A percentile compares a stretch with the other conserved stretches of the same genome.
phyloP scores from a whole-genome alignment of 148 eudicot genomes.

The Cornus florida region DNA sequence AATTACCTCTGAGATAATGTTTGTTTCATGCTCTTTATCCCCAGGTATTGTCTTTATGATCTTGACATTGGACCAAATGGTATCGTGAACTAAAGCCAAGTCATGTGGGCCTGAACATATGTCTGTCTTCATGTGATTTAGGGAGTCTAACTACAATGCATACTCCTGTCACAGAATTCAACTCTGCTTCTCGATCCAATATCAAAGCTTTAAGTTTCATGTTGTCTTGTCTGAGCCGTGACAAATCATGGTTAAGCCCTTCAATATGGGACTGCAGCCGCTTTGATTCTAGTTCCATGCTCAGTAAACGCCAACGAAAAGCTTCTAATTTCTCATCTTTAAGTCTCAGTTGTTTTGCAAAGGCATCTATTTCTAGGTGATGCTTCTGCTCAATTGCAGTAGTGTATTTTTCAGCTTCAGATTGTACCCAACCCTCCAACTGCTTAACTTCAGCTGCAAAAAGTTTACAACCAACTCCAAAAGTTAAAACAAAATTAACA shows the following conservation, averaged over 20 bases:
- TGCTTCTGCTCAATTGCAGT: conserved; percentile 57
- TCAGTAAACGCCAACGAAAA: conserved; percentile 58
- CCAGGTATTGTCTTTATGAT: conserved; percentile 48
- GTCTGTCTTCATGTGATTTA: conserved; percentile 32
- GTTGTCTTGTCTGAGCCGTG: conserved; percentile 60
- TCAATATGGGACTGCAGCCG: conserved; percentile 58
- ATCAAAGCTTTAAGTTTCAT: conserved; percentile 48
- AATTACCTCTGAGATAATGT: conserved; percentile 16
- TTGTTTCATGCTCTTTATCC: conserved; percentile 39
- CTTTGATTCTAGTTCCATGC: conserved; percentile 71
- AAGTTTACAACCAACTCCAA: conserved; percentile 19
- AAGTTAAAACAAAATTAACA: background rate
- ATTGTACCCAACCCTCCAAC: conserved; percentile 61
- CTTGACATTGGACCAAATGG: conserved; percentile 62
- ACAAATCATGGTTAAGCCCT: conserved; percentile 52
- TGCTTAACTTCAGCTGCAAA: conserved; percentile 44
- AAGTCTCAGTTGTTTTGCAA: conserved; percentile 65
- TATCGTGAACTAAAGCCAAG: conserved; percentile 28
- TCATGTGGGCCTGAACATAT: conserved; percentile 28
- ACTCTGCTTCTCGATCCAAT: conserved; percentile 60
- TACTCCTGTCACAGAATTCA: conserved; percentile 52
- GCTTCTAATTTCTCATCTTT: conserved; percentile 83
- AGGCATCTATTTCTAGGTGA: conserved; percentile 67
- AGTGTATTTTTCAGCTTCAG: conserved; percentile 57
- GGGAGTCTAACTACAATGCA: conserved; percentile 29